Base-by-base conservation (phyloP, 441 rosid genomes). In the Populus hybrid region DNA sequence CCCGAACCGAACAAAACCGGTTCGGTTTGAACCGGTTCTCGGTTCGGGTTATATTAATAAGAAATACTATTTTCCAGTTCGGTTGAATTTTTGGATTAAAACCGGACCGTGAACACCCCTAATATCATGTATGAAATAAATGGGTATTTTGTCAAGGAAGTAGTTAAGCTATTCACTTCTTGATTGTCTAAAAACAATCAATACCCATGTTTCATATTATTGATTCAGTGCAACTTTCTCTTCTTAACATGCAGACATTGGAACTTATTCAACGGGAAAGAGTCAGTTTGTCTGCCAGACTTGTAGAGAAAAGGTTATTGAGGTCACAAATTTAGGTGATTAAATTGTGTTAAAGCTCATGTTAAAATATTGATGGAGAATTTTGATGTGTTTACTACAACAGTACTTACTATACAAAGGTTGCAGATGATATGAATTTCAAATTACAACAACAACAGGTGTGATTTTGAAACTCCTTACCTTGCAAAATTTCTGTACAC, bases 361-460 rank as follows among this genome's bases (percentile, higher is more conserved):
- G 50, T 79, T 59, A 67, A 24, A 42, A 11, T 10, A 9, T 68
- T 75, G 73, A 70, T 3, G 8, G 18, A 73, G 11, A 80, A 70
- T 72, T 11, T n/a, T 59, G 12, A 76, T 28, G 63, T 83, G 69
- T 80, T 76, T 70, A 38, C 72, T 7, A 74, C 65, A 72, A 80
- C 87, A 95, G 93, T 59, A 83, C 81, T 79, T 83, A 80, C 91
- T 91, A 90, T 85, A 42, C 79, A 42, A 85, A 90, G 84, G 87
- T 85, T 76, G 86, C 79, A 34, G 85, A 88, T 76, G 90, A 89
- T 70, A 77, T 86, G 69, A 67, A 73, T 59, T 74, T 80, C 82
- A 85, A 90, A 82, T 83, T 90, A 70, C 89, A 86, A 85, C 86
- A 90, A 67, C 95, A 79, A 69, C 88, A 89, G 93, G 97, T 90